Base-by-base conservation (phyloP, 2,329 filamentous ascomycete species). In the Aspergillus clavatus region DNA sequence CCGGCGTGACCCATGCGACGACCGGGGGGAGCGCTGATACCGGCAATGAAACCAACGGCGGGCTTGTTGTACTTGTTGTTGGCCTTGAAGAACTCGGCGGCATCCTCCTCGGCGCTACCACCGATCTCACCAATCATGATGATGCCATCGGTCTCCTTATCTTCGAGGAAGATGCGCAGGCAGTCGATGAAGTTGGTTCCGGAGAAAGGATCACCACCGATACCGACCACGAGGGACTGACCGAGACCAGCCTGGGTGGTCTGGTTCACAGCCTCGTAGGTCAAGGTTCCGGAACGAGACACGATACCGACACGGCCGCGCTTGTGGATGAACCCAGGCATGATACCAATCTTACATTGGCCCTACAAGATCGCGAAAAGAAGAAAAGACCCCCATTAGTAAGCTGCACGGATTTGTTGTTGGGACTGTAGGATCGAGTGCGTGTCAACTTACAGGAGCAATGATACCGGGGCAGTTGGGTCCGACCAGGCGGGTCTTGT, bases 41-140 rank as follows among this genome's bases (percentile, higher is more conserved):
- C 93, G 56, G 93, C 93, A 64, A 97, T 97, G 76, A 98, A 98
- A 73, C 86, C 89, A 62, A 97, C 93, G 50, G 95, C 90, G 63
- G 93, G 93, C 83, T 96, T 98, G 73, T 89, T 86, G 70, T 83
- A 77, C 49, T 83, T 90, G 81, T 98, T 97, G 79, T 93, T 82
- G 69, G 83, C 78, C 78, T 87, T 89, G 68, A 97, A 76, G 80
- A 94, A 98, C 63, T 97, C 93, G 63, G 93, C 91, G 29, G 93
- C 93, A 63, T 98, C 93, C 77, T 98, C 93, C 78, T 98, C 93
- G 48, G 93, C 93, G 50, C 87, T 88, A 54, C 93, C 93, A 73
- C 93, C 93, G 69, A 98, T 97, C 78, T 97, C 93, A 68, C 93
- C 93, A 70, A 98, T 97, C 93, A 98, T 96, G 77, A 98, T 96